Evolutionary conservation across 257 asterid genomes (phyloP).

Genomic region (Leptodermis oblonga): DNA sequence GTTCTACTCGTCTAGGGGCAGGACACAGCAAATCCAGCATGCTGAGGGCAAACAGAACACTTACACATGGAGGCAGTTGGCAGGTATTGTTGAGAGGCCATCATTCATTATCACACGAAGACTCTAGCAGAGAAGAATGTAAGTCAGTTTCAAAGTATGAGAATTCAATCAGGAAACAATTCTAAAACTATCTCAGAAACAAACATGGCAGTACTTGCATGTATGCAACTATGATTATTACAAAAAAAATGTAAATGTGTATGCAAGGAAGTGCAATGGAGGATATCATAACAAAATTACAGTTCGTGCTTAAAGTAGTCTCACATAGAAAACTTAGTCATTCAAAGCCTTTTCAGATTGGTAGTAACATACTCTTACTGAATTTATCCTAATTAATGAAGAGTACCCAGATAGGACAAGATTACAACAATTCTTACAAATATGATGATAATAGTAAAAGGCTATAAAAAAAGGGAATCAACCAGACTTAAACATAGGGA

Average conservation of each 20-base stretch:
- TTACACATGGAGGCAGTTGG: constrained; percentile 85
- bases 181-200: background rate
- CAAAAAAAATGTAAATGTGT: background rate
- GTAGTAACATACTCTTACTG: background rate
- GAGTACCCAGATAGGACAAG: background rate
- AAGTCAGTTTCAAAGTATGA: constrained; percentile 22
- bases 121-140: constrained; percentile 47
- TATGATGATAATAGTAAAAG: background rate
- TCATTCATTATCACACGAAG: constrained; percentile 98
- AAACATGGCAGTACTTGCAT: background rate
- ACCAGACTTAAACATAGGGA: too few relatives aligned
- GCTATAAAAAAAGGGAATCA: background rate
- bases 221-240: background rate
- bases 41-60: constrained; percentile 21
- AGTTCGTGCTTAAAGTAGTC: background rate
- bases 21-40: background rate
- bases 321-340: background rate
- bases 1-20: background rate
- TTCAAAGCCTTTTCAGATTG: background rate
- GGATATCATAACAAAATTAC: background rate
- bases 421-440: background rate
- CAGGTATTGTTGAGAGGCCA: constrained; percentile 88
- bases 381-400: background rate
- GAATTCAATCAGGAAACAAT: constrained; percentile 1
- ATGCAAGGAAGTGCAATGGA: background rate